Percentiles rank a stretch among this genome's conserved stretches.
phyloP scores from a whole-genome alignment of 2,329 filamentous ascomycete genomes.

The Aspergillus brasiliensis region DNA sequence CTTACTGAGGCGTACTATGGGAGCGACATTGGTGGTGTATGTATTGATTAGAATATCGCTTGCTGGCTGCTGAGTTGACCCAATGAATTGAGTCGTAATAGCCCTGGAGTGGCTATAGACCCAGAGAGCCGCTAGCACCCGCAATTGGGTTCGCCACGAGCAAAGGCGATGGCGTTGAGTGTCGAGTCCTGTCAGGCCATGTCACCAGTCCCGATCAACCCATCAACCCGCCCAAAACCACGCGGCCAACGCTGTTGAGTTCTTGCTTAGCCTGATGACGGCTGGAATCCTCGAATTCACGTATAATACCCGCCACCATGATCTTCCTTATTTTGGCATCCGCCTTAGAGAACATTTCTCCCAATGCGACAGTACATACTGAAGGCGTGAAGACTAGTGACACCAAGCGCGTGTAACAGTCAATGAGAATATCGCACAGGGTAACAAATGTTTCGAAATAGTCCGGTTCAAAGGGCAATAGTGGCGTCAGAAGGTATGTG shows the following conservation, averaged over 20 bases:
- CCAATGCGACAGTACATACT: slow-evolving; percentile 69
- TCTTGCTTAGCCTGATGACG: slow-evolving; percentile 75
- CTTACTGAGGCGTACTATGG: no score
- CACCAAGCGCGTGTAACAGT: slow-evolving; percentile 81
- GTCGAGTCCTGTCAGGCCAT: no score
- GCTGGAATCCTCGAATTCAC: slow-evolving; percentile 90
- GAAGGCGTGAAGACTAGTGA: slow-evolving; percentile 73
- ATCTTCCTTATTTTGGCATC: slow-evolving; percentile 86
- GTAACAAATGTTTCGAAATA: slow-evolving; percentile 97
- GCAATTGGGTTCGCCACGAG: no score
- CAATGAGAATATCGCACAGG: slow-evolving; percentile 91
- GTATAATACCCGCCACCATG: slow-evolving; percentile 80
- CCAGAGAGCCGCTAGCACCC: no score
- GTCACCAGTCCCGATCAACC: not conserved
- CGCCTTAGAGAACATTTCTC: slow-evolving; percentile 86
- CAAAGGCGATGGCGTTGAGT: no score
- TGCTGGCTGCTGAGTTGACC: no score
- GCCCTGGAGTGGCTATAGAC: no score
- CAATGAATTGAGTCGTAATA: no score
- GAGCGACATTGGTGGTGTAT: no score
- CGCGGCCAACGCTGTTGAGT: slow-evolving; percentile 80
- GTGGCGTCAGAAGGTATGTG: slow-evolving; percentile 83
- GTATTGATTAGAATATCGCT: no score
- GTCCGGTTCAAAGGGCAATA: slow-evolving; percentile 91
- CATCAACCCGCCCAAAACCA: slow-evolving; percentile 74